Evolutionary conservation across 148 eudicot species (phyloP).

Genomic region (Silene conica): DNA sequence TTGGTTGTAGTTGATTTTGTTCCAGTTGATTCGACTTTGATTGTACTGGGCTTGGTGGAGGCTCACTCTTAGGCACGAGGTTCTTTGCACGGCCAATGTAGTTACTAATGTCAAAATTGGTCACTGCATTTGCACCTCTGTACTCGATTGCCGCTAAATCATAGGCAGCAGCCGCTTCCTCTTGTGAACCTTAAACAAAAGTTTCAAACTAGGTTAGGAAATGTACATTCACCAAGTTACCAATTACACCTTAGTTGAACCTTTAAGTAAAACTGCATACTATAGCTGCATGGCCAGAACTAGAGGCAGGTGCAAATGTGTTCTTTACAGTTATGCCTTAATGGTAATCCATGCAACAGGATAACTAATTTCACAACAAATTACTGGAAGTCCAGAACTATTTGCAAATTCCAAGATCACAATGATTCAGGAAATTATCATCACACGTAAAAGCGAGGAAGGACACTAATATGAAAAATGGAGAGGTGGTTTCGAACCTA

Average conservation of each 20-base stretch:
- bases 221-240: not conserved
- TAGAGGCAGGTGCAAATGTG: too few species aligned
- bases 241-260: not conserved
- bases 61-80: slow-evolving; percentile 16
- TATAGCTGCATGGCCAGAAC: not conserved
- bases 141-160: slow-evolving; percentile 91
- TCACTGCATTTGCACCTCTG: slow-evolving; percentile 86
- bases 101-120: slow-evolving; percentile 78
- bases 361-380: not conserved
- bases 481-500: too few species aligned
- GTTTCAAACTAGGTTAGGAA: not conserved
- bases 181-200: slow-evolving; percentile 64
- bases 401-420: not conserved
- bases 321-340: too few species aligned
- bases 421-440: too few species aligned
- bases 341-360: not conserved
- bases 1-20: slow-evolving; percentile 8
- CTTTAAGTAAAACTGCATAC: not conserved
- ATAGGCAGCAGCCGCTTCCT: slow-evolving; percentile 95
- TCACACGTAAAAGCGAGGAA: too few species aligned
- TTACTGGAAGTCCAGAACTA: not conserved
- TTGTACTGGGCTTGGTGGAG: slow-evolving; percentile 14
- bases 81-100: slow-evolving; percentile 55
- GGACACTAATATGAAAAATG: too few species aligned
- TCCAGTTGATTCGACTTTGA: slow-evolving; percentile 8